Evolutionary conservation across 345 rosid genomes (phyloP).

Genomic region (Arabidopsis suecica): DNA sequence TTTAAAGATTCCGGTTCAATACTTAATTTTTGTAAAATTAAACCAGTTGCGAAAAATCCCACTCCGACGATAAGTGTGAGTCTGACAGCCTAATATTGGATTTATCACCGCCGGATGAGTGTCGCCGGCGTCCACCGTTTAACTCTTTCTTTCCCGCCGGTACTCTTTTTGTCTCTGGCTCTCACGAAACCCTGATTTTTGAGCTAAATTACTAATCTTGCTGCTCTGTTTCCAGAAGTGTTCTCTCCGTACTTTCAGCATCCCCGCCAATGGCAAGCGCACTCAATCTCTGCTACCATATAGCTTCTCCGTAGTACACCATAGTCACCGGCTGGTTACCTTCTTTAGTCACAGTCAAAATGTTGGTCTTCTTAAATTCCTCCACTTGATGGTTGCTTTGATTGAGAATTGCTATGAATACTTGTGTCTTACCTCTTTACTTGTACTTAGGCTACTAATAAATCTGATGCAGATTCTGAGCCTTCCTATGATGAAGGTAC

Average conservation of each 20-base stretch:
- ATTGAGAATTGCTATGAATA: background rate
- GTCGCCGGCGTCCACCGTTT: slow-evolving; percentile 31
- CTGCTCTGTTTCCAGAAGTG: slow-evolving; percentile 15
- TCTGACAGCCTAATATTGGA: background rate
- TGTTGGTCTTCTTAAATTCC: background rate
- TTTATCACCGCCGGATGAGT: slow-evolving; percentile 29
- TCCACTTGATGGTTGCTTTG: background rate
- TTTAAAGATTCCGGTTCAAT: background rate
- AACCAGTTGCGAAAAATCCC: background rate
- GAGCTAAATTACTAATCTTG: slow-evolving; percentile 13
- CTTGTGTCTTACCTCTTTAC: background rate
- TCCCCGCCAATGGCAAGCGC: background rate
- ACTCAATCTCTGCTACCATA: background rate
- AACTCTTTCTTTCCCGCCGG: slow-evolving; percentile 24
- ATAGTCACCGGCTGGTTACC: slow-evolving; percentile 1
- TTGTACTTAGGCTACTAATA: slow-evolving; percentile 27
- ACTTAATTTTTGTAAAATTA: background rate
- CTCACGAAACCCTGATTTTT: background rate
- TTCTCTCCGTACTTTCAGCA: background rate
- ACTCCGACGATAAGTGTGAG: background rate
- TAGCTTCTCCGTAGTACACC: slow-evolving; percentile 6
- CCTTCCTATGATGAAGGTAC: slow-evolving; percentile 29
- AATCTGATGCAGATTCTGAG: slow-evolving; percentile 27
- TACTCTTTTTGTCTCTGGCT: background rate
- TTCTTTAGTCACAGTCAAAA: slow-evolving; percentile 26